Percentiles rank a stretch among this genome's conserved stretches.
Conservation (phyloP, 345 rosid species). For the Populus simonii region DNA sequence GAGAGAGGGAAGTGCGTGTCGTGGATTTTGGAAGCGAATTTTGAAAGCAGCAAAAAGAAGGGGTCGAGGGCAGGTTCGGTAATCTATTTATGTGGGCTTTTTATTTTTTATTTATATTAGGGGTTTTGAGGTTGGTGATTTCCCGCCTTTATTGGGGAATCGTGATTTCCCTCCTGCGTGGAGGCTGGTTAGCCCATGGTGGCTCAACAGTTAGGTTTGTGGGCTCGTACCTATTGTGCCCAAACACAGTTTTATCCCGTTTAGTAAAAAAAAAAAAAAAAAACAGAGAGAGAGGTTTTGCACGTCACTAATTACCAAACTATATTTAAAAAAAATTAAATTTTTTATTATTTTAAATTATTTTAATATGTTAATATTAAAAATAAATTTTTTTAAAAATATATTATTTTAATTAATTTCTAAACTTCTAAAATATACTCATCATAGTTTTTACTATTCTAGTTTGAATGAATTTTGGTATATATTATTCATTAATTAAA, state of each 20-base stretch:
- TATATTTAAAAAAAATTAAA: no score
- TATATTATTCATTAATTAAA: no score
- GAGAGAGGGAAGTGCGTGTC: not conserved
- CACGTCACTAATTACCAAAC: not conserved
- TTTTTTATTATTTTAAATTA: no score
- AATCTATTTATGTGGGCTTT: not conserved
- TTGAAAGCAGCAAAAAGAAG: not conserved
- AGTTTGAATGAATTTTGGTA: no score
- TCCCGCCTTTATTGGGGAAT: constrained; percentile 35
- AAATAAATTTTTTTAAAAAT: no score
- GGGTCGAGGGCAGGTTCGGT: not conserved
- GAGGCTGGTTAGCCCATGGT: not conserved
- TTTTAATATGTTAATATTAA: no score
- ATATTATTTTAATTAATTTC: no score
- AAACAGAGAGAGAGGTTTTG: not conserved
- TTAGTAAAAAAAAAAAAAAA: no score
- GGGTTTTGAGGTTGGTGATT: constrained; percentile 1
- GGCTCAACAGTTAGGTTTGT: not conserved
- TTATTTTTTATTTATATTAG: constrained; percentile 1
- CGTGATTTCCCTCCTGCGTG: constrained; percentile 29
- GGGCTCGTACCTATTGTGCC: not conserved
- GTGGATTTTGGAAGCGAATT: constrained; percentile 6
- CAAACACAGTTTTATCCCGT: no score
- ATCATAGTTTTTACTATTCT: no score
- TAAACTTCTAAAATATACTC: no score